phyloP scores from a whole-genome alignment of 2,329 filamentous ascomycete species.

The Hypoxylon sp. region DNA sequence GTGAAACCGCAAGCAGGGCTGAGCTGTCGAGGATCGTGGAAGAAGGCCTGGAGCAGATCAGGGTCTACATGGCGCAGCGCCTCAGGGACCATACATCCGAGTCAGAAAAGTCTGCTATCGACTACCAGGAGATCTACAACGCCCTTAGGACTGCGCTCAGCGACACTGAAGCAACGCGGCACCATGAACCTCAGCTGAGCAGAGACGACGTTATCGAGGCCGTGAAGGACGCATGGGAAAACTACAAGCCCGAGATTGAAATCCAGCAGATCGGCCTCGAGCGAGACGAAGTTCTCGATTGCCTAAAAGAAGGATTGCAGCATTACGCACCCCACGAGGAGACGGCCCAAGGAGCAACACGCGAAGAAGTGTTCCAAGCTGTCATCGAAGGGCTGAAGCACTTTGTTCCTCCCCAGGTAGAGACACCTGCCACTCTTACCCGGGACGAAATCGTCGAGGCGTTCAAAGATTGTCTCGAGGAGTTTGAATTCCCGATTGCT shows the following conservation, averaged over 20 bases:
- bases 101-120: constrained; percentile 68
- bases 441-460: constrained; percentile 84
- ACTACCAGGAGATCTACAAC: constrained; percentile 86
- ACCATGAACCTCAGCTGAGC: constrained; percentile 62
- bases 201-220: constrained; percentile 87
- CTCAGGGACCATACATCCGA: constrained; percentile 76
- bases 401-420: constrained; percentile 75
- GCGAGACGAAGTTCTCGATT: constrained; percentile 86
- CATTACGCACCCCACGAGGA: constrained; percentile 70
- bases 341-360: constrained; percentile 67
- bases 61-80: constrained; percentile 81
- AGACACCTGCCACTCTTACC: constrained; percentile 73
- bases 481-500: constrained; percentile 77
- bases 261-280: constrained; percentile 90
- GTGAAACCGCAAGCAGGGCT: constrained; percentile 65
- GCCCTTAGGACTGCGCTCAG: constrained; percentile 79
- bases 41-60: constrained; percentile 81
- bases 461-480: constrained; percentile 85
- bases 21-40: constrained; percentile 82
- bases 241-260: constrained; percentile 92
- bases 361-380: constrained; percentile 84
- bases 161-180: constrained; percentile 62
- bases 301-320: constrained; percentile 84
- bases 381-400: constrained; percentile 87
- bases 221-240: constrained; percentile 90